Percentiles rank a stretch among this genome's conserved stretches.
Evolutionary conservation across 1,284 basidiomycete species (phyloP).

Genomic region (Agaricales sp.): DNA sequence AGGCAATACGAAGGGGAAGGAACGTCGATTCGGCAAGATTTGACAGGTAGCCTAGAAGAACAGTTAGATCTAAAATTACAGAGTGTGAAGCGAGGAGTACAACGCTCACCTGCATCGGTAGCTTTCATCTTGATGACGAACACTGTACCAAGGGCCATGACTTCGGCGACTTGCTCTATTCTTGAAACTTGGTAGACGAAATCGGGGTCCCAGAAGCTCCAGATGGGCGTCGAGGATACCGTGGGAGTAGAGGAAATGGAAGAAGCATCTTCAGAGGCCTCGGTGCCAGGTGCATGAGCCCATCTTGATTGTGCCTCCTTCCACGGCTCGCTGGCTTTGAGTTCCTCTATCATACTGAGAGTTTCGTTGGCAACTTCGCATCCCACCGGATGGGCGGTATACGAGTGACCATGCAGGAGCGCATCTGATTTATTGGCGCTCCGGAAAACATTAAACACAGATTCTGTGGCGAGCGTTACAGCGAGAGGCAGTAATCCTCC

Average conservation of each 20-base stretch:
- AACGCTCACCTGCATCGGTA: conserved; percentile 37
- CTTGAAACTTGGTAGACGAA: conserved; percentile 63
- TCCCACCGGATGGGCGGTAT: conserved; percentile 87
- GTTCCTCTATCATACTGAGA: conserved; percentile 52
- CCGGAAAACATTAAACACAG: conserved; percentile 76
- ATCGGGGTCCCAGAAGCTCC: conserved; percentile 83
- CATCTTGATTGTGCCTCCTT: conserved; percentile 31
- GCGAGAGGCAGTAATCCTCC: conserved; percentile 88
- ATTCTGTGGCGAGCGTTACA: conserved; percentile 72
- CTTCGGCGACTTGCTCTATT: conserved; percentile 51
- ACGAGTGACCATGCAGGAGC: conserved; percentile 90
- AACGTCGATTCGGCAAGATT: conserved; percentile 58
- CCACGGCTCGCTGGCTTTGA: conserved; percentile 45
- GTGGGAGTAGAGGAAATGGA: conserved; percentile 10
- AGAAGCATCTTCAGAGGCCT: conserved; percentile 9
- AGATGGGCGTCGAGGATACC: conserved; percentile 26
- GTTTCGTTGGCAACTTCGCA: conserved; percentile 87
- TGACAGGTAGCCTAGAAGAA: conserved; percentile 61
- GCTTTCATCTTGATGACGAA: conserved; percentile 75
- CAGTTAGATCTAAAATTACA: conserved; percentile 6
- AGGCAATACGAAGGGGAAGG: conserved; percentile 27
- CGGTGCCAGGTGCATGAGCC: conserved; percentile 13
- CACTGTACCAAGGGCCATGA: conserved; percentile 86
- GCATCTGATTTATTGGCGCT: conserved; percentile 76
- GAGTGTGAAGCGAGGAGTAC: conserved; percentile 1